Base-by-base conservation (phyloP, 1,139 yeast genomes). In the Waltiozyma sp. region DNA sequence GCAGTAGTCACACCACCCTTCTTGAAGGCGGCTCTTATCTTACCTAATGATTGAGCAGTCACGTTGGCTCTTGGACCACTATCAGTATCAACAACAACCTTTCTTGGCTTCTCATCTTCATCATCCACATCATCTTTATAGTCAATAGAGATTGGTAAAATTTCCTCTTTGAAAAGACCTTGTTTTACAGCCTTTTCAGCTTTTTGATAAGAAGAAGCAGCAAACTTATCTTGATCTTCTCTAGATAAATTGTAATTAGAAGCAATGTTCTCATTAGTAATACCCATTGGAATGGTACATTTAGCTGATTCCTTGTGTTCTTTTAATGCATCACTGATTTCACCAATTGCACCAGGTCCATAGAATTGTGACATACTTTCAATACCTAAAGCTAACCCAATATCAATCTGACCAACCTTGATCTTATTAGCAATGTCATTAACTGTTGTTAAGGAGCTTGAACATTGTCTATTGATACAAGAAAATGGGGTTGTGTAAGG, bases 41-140 rank as follows among this genome's bases (percentile, higher is more conserved):
- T 87, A 45, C 70, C 69, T 51, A 89, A 72, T 14, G 85, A 75
- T 52, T 74, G 79, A 39, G 89, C 77, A 42, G 95, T 86, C 47
- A 88, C 95, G 47, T 87, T 87, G 55, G 73, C 67, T 65, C 97
- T 78, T 61, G 95, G 93, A 26, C 97, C 97, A 61, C 89, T 96
- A 60, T 89, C 98, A 40, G 76, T 74, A 56, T 72, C 74, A 42
- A 87, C 85, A 38, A 65, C 58, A 39, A 74, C 63, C 66, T 40
- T 61, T 28, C 40, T 35, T 2, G 47, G 47, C 33, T 45, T 48
- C 9, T 43, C 53, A 28, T 50, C 55, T 4, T 56, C 61, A 13
- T 54, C 72, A 28, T 73, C 78, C 39, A 41, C 72, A 49, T 72
- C 78, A 45, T 71, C 72, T 44, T 69, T 72, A 26, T 72, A 55